These are phyloP conservation scores for Astrephomene gubernaculifera DNA, from an alignment of 139 green algal species.

Conservation along the genomic window DNA sequence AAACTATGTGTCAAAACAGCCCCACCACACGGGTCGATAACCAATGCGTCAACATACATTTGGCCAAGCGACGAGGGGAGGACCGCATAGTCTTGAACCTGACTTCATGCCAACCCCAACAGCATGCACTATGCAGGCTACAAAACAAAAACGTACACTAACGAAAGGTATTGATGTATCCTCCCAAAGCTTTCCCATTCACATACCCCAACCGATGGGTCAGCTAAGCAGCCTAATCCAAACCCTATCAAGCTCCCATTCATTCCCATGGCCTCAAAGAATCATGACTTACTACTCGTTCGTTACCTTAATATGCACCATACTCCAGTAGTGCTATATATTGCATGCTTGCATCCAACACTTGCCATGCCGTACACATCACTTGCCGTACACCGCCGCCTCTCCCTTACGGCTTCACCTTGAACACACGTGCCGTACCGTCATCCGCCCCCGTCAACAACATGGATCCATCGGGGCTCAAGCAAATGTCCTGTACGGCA, in stretches of 20 bases:
- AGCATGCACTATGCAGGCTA: background rate
- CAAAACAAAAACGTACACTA: background rate
- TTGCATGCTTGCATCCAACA: background rate
- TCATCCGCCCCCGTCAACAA: slow-evolving; percentile 84
- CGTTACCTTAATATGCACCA: background rate
- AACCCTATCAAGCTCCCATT: too few species aligned
- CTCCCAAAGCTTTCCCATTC: background rate
- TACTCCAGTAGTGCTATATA: background rate
- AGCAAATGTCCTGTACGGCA: slow-evolving; percentile 75
- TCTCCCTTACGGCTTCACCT: slow-evolving; percentile 8
- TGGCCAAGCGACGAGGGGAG: background rate
- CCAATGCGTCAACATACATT: slow-evolving; percentile 31
- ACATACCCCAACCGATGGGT: too few species aligned
- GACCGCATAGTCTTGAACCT: background rate
- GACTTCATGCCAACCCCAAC: background rate
- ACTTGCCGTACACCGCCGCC: background rate
- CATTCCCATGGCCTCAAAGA: background rate
- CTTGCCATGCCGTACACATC: background rate
- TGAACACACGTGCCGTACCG: slow-evolving; percentile 77
- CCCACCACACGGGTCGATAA: too few species aligned
- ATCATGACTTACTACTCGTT: background rate
- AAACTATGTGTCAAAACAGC: too few species aligned
- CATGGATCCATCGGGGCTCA: slow-evolving; percentile 73
- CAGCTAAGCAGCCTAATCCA: too few species aligned
- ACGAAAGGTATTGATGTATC: background rate